Evolutionary conservation across 805 yeast genomes (phyloP).

Genomic region (Lipomyces sp.): DNA sequence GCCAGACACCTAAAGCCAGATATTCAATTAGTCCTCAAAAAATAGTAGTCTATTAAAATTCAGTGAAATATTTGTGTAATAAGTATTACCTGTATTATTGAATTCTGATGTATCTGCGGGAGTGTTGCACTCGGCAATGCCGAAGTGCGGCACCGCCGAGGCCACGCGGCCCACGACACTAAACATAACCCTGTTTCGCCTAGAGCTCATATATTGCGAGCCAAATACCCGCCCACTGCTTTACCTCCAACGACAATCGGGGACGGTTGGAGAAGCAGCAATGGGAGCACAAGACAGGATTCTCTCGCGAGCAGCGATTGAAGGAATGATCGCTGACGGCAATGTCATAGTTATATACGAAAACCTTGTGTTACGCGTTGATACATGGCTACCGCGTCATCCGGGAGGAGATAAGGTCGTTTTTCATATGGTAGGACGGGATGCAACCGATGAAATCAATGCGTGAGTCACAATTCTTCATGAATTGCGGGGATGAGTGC

Average conservation of each 20-base stretch:
- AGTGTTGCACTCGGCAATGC: too few species aligned
- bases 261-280: neutral
- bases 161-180: neutral
- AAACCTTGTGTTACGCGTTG: constrained; percentile 63
- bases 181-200: neutral
- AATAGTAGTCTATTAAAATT: too few species aligned
- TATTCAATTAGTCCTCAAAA: too few species aligned
- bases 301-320: constrained; percentile 55
- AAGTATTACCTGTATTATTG: too few species aligned
- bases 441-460: constrained; percentile 88
- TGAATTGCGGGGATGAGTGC: neutral
- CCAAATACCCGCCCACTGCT: too few species aligned
- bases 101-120: too few species aligned
- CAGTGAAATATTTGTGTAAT: too few species aligned
- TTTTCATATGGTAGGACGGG: constrained; percentile 82
- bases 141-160: too few species aligned
- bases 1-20: too few species aligned
- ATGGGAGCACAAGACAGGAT: constrained; percentile 27
- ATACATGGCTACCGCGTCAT: constrained; percentile 72
- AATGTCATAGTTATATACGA: constrained; percentile 71
- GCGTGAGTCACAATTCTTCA: constrained; percentile 46
- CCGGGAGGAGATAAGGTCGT: constrained; percentile 92
- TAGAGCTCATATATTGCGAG: too few species aligned
- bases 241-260: neutral
- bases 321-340: constrained; percentile 66